Evolutionary conservation across 2,329 filamentous ascomycete genomes (phyloP).

Genomic region (Trichoderma lentiforme): DNA sequence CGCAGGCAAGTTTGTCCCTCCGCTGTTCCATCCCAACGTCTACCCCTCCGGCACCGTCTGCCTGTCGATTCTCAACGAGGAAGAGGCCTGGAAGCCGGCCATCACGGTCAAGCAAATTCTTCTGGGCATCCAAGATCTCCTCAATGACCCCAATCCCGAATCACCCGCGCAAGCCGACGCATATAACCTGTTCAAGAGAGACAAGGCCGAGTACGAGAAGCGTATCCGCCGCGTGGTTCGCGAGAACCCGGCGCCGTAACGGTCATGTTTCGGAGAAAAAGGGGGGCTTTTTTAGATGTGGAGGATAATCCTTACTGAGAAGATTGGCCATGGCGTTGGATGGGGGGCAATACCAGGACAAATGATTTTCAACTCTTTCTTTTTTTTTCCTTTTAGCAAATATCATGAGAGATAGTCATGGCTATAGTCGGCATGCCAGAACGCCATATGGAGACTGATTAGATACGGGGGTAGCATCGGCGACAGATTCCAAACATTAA

Average conservation of each 20-base stretch:
- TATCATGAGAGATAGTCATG: background rate
- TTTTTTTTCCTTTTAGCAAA: background rate
- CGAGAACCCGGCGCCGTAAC: constrained; percentile 76
- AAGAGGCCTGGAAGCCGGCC: constrained; percentile 96
- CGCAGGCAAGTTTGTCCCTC: constrained; percentile 89
- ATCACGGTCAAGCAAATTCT: constrained; percentile 99
- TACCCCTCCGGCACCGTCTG: constrained; percentile 98
- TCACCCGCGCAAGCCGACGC: constrained; percentile 96
- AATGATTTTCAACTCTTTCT: constrained; percentile 19
- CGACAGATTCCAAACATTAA: background rate
- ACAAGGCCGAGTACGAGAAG: constrained; percentile 81
- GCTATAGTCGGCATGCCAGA: background rate
- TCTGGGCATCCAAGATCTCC: constrained; percentile 89
- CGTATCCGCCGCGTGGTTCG: constrained; percentile 82
- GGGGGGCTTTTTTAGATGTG: background rate
- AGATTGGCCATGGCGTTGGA: constrained; percentile 30
- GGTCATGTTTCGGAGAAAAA: background rate
- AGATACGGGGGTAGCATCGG: background rate
- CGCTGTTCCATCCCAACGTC: constrained; percentile 96
- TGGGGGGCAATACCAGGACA: constrained; percentile 30
- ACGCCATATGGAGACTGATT: background rate
- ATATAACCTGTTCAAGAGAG: constrained; percentile 94
- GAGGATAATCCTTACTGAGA: constrained; percentile 12
- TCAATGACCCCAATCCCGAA: constrained; percentile 95
- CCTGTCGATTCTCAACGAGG: constrained; percentile 94